Evolutionary conservation across 1,139 yeast genomes (phyloP), one percentile per base, ranked within the genome.

Genomic region (Protomyces lactucae-debilis): DNA sequence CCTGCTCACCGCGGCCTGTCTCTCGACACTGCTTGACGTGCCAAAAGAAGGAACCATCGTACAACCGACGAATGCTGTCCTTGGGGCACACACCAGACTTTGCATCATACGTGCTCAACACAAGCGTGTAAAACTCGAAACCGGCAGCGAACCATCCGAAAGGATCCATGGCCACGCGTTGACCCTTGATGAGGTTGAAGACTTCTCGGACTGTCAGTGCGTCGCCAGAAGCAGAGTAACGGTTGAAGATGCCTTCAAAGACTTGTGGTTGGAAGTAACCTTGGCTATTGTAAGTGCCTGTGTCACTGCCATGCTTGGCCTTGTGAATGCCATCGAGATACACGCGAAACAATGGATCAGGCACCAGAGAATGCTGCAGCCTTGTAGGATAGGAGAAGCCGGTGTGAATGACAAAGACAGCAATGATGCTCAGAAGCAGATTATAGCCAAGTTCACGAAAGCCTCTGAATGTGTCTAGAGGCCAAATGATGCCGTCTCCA

Each of bases 401-500:
- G n/a, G 57, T 35, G 40, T 52, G 55, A n/a, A 59, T 46, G 59
- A 57, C 53, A 32, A 57, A 6, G 12, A 57, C 32, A n/a, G 65
- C 57, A 35, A 63, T 16, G 28, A 63, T n/a, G n/a, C 56, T 52
- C 48, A 63, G 21, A 28, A 63, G n/a, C n/a, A 59, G 12, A 21
- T 63, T 63, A 59, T 51, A 63, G n/a, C 65, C 65, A n/a, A 63
- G 43, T 6, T 57, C 65, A 14, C 65, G 55, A 23, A 63, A 63
- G 3, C 65, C 65, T 3, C 28, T 9, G 54, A 36, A 63, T 8
- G 61, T 52, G 43, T 63, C 65, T 32, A 52, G 53, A 9, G 65
- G 65, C 57, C 43, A 52, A 21, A 63, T 57, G 16, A 51, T 36
- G 8, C 54, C 59, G 51, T 63, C 65, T 12, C 48, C 51, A 25